These are phyloP conservation scores for Porodaedalea pini DNA, from an alignment of 1,284 basidiomycete genomes.

Conservation along the genomic window DNA sequence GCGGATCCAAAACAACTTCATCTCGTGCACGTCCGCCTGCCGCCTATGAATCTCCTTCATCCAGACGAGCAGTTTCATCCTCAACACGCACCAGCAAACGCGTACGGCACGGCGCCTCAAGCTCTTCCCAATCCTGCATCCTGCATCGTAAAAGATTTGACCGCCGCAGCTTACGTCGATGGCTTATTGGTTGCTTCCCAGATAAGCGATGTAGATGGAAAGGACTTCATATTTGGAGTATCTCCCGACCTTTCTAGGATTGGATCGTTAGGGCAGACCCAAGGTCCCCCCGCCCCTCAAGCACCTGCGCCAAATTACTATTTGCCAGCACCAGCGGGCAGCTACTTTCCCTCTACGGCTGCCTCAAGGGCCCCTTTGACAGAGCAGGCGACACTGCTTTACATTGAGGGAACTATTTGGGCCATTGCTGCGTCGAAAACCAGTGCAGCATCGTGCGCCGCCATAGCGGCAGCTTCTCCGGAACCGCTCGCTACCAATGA, in stretches of 20 bases:
- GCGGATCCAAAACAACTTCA: conserved; percentile 50
- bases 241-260: conserved; percentile 75
- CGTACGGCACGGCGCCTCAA: conserved; percentile 43
- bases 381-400: conserved; percentile 72
- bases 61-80: conserved; percentile 63
- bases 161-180: conserved; percentile 48
- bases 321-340: conserved; percentile 31
- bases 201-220: conserved; percentile 66
- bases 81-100: conserved; percentile 34
- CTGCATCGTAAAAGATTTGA: conserved; percentile 53
- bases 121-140: conserved; percentile 50
- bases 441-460: conserved; percentile 25
- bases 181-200: conserved; percentile 68
- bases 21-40: conserved; percentile 74
- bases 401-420: conserved; percentile 82
- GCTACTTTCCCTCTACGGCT: conserved; percentile 34
- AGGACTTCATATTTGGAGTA: conserved; percentile 72
- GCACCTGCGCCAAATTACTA: conserved; percentile 32
- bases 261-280: conserved; percentile 58
- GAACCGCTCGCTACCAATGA: conserved; percentile 65
- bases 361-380: conserved; percentile 60
- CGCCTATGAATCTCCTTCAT: conserved; percentile 71
- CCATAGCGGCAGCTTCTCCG: conserved; percentile 34
- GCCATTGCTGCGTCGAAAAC: conserved; percentile 62
- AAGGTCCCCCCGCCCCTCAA: conserved; percentile 39